Base-by-base conservation (phyloP, 2,329 filamentous ascomycete genomes). In the Magnaporthiopsis poae region DNA sequence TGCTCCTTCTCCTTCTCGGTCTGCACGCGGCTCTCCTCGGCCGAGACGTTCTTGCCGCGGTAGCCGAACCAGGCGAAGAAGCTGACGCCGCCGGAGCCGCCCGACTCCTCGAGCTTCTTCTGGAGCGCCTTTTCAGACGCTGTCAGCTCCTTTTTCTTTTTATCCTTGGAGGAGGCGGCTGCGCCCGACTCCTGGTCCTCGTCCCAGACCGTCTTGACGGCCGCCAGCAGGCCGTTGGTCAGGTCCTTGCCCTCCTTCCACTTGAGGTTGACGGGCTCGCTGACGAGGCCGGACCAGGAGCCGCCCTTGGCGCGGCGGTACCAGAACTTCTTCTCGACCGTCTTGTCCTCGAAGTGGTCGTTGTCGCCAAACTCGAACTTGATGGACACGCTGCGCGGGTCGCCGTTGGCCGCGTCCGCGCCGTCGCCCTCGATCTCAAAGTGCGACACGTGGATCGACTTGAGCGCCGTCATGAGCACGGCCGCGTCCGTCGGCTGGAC, bases 31-130 rank as follows among this genome's bases (percentile, higher is more conserved):
- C 85, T 89, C 82, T 96, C 90, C 77, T 91, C 89, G 2, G 86
- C 88, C 62, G 84, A 86, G 71, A 96, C 80, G 73, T 85, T 86
- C 69, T 85, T 81, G 70, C 87, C 91, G 69, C 83, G 86, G 80
- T 88, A 97, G 66, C 89, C 91, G 76, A 97, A 97, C 85, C 89
- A 95, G 67, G 88, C 86, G 75, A 97, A 97, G 83, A 97, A 96
- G 78, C 89, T 92, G 64, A 88, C 75, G 7, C 84, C 87, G 62
- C 86, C 86, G 69, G 90, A 82, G 62, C 85, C 84, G 21, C 83
- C 87, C 12, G 64, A 56, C n/a, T 62, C 61, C 59, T 70, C 69
- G 62, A 69, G 66, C 65, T 68, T 69, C 61, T 63, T 62, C 33
- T 65, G 65, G 62, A 65, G 46, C 25, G 62, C 27, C 65, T 33